These are phyloP conservation scores for Nelumbo lutea DNA, from an alignment of 164 flowering plant genomes.

Conservation along the genomic window DNA sequence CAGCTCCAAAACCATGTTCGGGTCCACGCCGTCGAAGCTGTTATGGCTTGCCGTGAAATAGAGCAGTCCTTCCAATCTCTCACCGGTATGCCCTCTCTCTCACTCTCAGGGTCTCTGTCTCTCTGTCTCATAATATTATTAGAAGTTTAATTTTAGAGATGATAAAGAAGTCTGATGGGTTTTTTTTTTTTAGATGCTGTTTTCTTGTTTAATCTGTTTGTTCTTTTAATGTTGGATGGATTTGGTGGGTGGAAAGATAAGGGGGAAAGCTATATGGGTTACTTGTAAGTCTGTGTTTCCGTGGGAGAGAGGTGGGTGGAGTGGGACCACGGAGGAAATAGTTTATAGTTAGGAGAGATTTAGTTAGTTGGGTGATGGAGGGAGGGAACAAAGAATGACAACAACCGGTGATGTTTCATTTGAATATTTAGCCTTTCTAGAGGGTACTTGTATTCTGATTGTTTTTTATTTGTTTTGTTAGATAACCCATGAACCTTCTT, in stretches of 20 bases:
- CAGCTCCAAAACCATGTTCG: slow-evolving; percentile 91
- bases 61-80: slow-evolving; percentile 76
- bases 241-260: slow-evolving; percentile 28
- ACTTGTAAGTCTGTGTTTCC: slow-evolving; percentile 13
- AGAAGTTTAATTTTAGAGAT: slow-evolving; percentile 1
- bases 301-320: slow-evolving; percentile 27
- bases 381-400: slow-evolving; percentile 19
- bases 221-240: slow-evolving; percentile 5
- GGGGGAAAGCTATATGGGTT: slow-evolving; percentile 14
- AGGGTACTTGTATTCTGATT: slow-evolving; percentile 9
- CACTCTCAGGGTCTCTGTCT: not conserved
- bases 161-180: slow-evolving; percentile 1
- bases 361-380: slow-evolving; percentile 28
- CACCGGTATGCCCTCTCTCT: slow-evolving; percentile 47
- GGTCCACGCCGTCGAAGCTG: slow-evolving; percentile 92
- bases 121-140: not conserved
- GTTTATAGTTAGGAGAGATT: slow-evolving; percentile 26
- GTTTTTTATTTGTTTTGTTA: not conserved
- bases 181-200: slow-evolving; percentile 1
- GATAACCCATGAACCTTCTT: slow-evolving; percentile 6
- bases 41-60: slow-evolving; percentile 86
- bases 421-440: slow-evolving; percentile 11
- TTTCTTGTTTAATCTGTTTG: not conserved
- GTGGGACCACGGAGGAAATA: slow-evolving; percentile 27
- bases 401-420: slow-evolving; percentile 11